Conservation (phyloP, 2,329 filamentous ascomycete genomes). For the Cadophora gregata region DNA sequence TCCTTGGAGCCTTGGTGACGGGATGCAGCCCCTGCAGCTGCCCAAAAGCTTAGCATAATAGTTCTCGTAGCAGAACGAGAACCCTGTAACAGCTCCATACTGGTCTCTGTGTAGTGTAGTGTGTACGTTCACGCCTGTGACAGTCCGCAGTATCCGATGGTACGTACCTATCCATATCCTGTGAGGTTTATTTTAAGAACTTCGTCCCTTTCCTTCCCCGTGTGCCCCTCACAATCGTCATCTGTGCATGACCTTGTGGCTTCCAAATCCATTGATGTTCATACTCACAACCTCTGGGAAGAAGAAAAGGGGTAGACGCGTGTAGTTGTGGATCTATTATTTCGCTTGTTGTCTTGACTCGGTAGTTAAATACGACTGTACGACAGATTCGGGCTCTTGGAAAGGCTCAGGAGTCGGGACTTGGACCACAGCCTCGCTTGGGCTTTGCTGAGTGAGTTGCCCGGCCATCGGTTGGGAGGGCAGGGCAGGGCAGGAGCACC, state of each 20-base stretch:
- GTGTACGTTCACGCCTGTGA: no score
- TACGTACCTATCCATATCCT: background rate
- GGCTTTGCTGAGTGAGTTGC: background rate
- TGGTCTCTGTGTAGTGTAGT: no score
- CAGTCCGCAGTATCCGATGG: constrained; percentile 6
- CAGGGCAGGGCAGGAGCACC: no score
- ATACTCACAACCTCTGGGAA: no score
- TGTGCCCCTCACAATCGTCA: background rate
- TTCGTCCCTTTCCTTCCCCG: background rate
- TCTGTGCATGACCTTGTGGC: background rate
- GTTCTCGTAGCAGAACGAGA: background rate
- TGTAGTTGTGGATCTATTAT: constrained; percentile 5
- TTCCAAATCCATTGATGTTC: background rate
- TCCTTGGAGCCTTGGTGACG: no score
- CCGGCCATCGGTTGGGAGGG: background rate
- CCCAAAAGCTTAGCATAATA: constrained; percentile 4
- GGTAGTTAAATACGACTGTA: background rate
- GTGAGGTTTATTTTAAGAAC: background rate
- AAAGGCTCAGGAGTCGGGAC: constrained; percentile 1
- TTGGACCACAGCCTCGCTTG: constrained; percentile 15
- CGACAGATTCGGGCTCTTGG: background rate
- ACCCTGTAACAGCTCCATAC: background rate
- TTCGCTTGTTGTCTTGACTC: constrained; percentile 7
- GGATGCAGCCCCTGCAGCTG: background rate
- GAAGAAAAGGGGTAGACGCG: constrained; percentile 5